Conservation (phyloP, 208 protist genomes). For the Leishmania major region DNA sequence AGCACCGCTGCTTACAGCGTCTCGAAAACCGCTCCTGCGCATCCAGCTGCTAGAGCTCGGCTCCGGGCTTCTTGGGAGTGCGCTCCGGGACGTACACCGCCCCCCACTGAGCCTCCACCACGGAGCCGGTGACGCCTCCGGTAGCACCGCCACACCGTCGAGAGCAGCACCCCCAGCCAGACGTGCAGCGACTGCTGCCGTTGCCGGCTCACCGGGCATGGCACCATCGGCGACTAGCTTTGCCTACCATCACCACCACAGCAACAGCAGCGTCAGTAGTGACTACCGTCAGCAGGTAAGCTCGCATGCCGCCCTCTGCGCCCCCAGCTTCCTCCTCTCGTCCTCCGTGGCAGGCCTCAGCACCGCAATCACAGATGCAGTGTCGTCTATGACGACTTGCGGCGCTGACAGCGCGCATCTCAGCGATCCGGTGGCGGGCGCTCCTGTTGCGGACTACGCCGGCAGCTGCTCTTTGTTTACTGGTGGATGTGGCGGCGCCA, state of each 20-base stretch:
- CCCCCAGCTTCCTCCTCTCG: conserved; percentile 11
- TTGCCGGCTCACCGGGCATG: neutral
- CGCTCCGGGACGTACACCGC: conserved; percentile 14
- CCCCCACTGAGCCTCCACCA: neutral
- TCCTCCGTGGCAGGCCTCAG: conserved; percentile 17
- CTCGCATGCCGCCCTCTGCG: conserved; percentile 7
- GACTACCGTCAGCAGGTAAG: neutral
- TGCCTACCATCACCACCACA: neutral
- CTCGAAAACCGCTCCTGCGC: conserved; percentile 17
- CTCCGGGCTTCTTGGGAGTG: conserved; percentile 21
- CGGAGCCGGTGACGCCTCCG: neutral
- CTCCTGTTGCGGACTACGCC: neutral
- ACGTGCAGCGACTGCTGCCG: neutral
- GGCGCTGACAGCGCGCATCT: neutral
- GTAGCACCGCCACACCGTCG: neutral
- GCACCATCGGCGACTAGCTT: neutral
- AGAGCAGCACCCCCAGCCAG: neutral
- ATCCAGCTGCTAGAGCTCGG: conserved; percentile 29
- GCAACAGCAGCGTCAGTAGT: neutral
- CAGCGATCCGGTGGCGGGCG: neutral
- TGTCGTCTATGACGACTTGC: conserved; percentile 16
- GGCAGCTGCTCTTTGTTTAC: neutral
- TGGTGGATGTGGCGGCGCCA: neutral
- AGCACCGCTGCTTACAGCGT: neutral
- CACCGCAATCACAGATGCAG: conserved; percentile 11